These are phyloP conservation scores for Megacollybia platyphylla DNA, from an alignment of 1,284 basidiomycete species.

Conservation along the genomic window DNA sequence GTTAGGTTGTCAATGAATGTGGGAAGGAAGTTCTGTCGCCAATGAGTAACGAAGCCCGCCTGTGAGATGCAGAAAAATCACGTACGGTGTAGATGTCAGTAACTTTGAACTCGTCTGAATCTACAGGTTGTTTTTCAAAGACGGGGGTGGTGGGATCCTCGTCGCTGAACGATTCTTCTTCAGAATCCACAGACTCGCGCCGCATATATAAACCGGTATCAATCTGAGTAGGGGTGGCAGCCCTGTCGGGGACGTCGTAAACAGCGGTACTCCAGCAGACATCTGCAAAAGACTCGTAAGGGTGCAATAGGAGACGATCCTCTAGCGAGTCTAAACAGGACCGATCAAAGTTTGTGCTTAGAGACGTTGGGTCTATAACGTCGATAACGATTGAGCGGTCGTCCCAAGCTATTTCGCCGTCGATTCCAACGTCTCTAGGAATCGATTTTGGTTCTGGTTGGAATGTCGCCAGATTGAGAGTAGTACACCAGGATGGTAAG, in stretches of 20 bases:
- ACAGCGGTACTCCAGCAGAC: constrained; percentile 19
- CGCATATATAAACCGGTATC: background rate
- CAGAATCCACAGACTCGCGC: constrained; percentile 12
- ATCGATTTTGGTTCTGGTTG: background rate
- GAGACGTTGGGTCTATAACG: constrained; percentile 19
- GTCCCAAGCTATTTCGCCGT: background rate
- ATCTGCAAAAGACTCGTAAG: constrained; percentile 19
- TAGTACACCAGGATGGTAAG: background rate
- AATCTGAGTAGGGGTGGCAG: background rate
- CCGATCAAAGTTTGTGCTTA: constrained; percentile 21
- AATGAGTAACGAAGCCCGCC: background rate
- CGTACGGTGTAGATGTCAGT: constrained; percentile 3
- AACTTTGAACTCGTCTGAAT: constrained; percentile 4
- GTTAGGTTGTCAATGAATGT: constrained; percentile 9
- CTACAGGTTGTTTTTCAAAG: background rate
- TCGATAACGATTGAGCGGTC: background rate
- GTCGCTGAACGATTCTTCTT: constrained; percentile 13
- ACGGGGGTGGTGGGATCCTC: constrained; percentile 5
- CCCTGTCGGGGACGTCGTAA: background rate
- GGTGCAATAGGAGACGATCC: constrained; percentile 19
- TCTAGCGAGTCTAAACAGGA: constrained; percentile 25
- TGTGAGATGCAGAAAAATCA: background rate
- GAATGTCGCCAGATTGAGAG: background rate
- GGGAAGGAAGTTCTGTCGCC: constrained; percentile 8
- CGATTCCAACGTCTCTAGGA: background rate